phyloP scores from a whole-genome alignment of 169 alveolate species.

The Theileria orientalis region DNA sequence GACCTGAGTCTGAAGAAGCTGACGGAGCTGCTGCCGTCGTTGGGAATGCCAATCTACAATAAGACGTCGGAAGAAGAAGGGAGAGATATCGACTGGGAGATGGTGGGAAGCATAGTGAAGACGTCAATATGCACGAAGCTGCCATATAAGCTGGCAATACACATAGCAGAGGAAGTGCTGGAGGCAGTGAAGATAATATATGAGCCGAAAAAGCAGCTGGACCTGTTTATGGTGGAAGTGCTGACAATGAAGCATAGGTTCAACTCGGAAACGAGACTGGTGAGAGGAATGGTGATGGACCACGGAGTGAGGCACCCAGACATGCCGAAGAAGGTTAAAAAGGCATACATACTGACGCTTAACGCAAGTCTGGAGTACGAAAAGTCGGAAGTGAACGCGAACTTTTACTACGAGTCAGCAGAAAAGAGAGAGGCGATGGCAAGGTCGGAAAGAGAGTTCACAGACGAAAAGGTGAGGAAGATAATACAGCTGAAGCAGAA shows the following conservation, averaged over 20 bases:
- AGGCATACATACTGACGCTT: conserved; percentile 94
- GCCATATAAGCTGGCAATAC: conserved; percentile 87
- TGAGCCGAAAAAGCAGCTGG: conserved; percentile 79
- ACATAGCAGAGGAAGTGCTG: conserved; percentile 92
- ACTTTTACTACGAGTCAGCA: conserved; percentile 95
- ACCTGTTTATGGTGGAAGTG: conserved; percentile 97
- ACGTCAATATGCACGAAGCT: conserved; percentile 93
- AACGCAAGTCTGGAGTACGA: conserved; percentile 98
- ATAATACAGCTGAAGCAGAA: conserved; percentile 91
- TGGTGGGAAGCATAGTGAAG: conserved; percentile 89
- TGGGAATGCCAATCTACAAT: conserved; percentile 66
- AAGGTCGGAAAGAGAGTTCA: conserved; percentile 93
- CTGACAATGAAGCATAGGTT: conserved; percentile 96
- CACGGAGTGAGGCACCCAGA: conserved; percentile 98
- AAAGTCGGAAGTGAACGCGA: conserved; percentile 96
- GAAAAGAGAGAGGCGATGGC: conserved; percentile 96
- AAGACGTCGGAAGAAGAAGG: conserved; percentile 19
- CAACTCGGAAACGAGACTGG: conserved; percentile 90
- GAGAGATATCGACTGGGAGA: conserved; percentile 81
- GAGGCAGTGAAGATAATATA: conserved; percentile 86
- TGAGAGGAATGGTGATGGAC: conserved; percentile 94
- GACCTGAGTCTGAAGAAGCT: conserved; percentile 90
- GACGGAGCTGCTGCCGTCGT: conserved; percentile 84
- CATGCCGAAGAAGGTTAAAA: conserved; percentile 95
- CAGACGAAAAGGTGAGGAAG: conserved; percentile 95